Evolutionary conservation across 2,329 filamentous ascomycete genomes (phyloP), one percentile per base, ranked within the genome.

Genomic region (Davidsoniella neocaledoniae): DNA sequence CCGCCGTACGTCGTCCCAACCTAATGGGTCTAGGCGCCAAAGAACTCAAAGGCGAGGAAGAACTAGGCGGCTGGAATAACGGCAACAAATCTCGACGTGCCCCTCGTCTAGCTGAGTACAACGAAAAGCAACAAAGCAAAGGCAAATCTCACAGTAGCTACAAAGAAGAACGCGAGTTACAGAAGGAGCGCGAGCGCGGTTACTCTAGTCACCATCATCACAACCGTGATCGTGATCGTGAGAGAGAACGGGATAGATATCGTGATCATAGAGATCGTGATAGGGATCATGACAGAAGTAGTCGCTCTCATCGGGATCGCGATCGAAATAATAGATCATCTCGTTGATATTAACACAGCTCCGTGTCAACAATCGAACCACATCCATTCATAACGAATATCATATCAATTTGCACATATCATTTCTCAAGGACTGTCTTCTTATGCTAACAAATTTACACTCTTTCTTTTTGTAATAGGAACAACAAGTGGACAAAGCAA

Each of bases 1-100:
- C 79, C 36, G 80, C 77, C 54, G 81, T 83, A 60, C 73, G 79
- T 47, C 76, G 88, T 46, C 81, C 86, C 14, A 86, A 86, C 52
- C 73, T 93, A 50, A 70, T 96, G 8, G 91, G 91, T 0, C 81
- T 96, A 6, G 91, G 90, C 3, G 88, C 88, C 9, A 94, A 90
- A 60, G 79, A 86, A 59, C 73, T 86, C 14, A 78, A 83, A 43
- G 77, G 73, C 37, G 74, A 70, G 19, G 73, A 85, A 54, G 85
- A 93, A 57, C 66, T 93, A 16, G 86, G 84, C 1, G 81, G 77
- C 1, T 93, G 85, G 85, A 82, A 87, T 10, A 84, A 83, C 53
- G 77, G 76, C 50, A 73, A 74, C 51, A 70, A 67, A 55, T 60
- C 65, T 46, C 62, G 61, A 17, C 29, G 29, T 12, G 4, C 29